Percentiles rank a stretch among this genome's conserved stretches.
Evolutionary conservation across 495 filamentous ascomycete species (phyloP).

Genomic region (Glutinoglossum americanum): DNA sequence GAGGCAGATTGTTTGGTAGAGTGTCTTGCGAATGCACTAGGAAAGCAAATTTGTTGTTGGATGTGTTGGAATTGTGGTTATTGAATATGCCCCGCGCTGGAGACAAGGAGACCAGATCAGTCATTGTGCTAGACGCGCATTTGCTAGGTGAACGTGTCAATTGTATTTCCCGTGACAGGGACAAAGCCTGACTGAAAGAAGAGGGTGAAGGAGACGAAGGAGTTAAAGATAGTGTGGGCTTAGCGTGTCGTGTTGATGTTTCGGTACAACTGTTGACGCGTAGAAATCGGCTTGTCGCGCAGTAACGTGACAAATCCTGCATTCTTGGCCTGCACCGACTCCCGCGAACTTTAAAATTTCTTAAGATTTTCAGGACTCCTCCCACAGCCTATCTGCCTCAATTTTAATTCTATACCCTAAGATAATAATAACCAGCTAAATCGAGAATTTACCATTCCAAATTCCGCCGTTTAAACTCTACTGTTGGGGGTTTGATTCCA

Average conservation of each 20-base stretch:
- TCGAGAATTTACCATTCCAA: no score
- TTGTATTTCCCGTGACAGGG: background rate
- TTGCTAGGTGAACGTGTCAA: background rate
- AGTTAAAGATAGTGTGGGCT: no score
- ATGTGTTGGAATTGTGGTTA: background rate
- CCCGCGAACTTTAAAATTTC: no score
- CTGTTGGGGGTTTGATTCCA: no score
- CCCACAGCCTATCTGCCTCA: no score
- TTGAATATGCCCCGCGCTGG: background rate
- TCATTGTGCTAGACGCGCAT: background rate
- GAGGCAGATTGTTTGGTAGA: slow-evolving; percentile 36
- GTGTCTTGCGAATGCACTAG: slow-evolving; percentile 47
- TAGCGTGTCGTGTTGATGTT: background rate
- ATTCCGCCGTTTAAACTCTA: no score
- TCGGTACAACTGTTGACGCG: background rate
- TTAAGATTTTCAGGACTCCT: no score
- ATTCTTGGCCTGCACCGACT: no score
- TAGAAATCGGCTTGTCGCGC: background rate
- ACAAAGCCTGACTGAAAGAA: background rate
- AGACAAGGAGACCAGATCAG: background rate
- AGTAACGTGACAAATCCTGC: no score
- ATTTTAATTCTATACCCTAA: no score
- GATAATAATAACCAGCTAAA: no score
- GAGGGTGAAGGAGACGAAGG: background rate
- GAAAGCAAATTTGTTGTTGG: slow-evolving; percentile 31